A percentile compares a stretch with the other conserved stretches of the same genome.
These are phyloP conservation scores for Mollisiaceae sp. DNA, from an alignment of 2,329 filamentous ascomycete species.

Conservation along the genomic window DNA sequence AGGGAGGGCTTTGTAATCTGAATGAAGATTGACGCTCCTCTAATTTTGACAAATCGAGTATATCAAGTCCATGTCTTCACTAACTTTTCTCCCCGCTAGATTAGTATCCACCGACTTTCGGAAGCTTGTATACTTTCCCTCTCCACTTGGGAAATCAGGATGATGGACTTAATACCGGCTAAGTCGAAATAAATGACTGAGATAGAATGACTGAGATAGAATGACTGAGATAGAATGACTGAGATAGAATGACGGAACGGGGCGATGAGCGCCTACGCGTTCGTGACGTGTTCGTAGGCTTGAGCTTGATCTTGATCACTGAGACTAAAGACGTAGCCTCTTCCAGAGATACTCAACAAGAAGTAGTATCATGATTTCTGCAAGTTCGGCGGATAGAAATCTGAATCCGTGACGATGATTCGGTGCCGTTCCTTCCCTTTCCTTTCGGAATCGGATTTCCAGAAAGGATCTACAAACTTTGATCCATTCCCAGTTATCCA, in stretches of 20 bases:
- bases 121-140: not conserved
- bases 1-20: no score
- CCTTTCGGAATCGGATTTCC: not conserved
- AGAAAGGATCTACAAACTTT: not conserved
- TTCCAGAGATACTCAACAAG: not conserved
- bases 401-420: not conserved
- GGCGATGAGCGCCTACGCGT: conserved; percentile 1
- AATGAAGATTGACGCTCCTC: no score
- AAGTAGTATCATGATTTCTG: not conserved
- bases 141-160: not conserved
- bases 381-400: not conserved
- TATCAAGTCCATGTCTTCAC: no score
- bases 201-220: not conserved
- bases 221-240: not conserved
- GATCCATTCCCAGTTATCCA: not conserved
- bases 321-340: not conserved
- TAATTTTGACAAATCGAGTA: no score
- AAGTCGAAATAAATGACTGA: not conserved
- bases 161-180: not conserved
- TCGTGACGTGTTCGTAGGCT: not conserved
- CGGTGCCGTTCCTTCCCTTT: not conserved
- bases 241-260: not conserved
- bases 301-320: not conserved
- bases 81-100: no score
- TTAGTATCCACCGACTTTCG: not conserved